phyloP scores from a whole-genome alignment of 345 rosid genomes.

The Salix brachista region DNA sequence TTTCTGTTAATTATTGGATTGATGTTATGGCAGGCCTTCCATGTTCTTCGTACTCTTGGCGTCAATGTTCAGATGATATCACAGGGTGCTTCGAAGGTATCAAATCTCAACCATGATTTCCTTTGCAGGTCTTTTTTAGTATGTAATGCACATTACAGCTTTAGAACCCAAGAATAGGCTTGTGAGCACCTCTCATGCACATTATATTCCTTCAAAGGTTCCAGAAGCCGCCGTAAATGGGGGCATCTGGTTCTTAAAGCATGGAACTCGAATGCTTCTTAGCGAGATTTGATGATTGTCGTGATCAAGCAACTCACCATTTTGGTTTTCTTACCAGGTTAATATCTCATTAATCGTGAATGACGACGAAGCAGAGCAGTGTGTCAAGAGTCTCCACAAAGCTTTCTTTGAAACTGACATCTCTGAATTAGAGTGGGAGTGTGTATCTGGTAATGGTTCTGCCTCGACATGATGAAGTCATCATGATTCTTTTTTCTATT shows the following conservation, averaged over 20 bases:
- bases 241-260: not conserved
- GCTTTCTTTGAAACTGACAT: constrained; percentile 69
- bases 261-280: not conserved
- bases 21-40: constrained; percentile 55
- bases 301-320: not conserved
- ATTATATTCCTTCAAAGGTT: not conserved
- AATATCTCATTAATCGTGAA: constrained; percentile 87
- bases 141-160: not conserved
- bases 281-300: not conserved
- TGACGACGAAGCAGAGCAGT: constrained; percentile 75
- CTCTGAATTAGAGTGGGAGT: constrained; percentile 32
- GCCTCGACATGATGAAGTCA: constrained; percentile 20
- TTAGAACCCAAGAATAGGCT: not conserved
- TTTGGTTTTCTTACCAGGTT: constrained; percentile 42
- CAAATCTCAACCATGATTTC: not conserved
- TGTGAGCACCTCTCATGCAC: constrained; percentile 1
- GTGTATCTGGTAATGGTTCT: constrained; percentile 35
- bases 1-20: not conserved
- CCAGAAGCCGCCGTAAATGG: not conserved
- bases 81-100: constrained; percentile 99
- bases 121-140: not conserved
- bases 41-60: constrained; percentile 73
- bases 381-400: constrained; percentile 73
- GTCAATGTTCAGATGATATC: constrained; percentile 99
- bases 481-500: not conserved